phyloP scores from a whole-genome alignment of 208 protist genomes.

The Porcisia hertigi region DNA sequence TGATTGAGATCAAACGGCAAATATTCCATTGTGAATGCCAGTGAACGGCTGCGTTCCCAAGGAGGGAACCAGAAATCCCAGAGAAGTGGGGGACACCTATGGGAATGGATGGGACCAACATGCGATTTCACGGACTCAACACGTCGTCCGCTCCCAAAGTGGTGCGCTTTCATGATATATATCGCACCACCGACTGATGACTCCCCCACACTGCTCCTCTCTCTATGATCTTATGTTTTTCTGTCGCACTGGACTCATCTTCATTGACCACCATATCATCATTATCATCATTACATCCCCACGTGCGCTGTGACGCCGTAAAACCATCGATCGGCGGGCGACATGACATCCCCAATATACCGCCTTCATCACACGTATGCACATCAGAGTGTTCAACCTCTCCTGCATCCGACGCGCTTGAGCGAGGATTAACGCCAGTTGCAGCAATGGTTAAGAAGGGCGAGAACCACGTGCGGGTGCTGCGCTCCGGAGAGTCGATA shows the following conservation, averaged over 20 bases:
- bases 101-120: neutral
- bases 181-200: neutral
- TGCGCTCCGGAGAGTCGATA: slow-evolving; percentile 64
- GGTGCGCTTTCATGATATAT: neutral
- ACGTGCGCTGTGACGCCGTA: neutral
- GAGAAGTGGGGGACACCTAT: neutral
- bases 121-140: neutral
- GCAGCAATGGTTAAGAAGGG: slow-evolving; percentile 33
- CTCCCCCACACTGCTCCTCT: neutral
- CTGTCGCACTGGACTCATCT: neutral
- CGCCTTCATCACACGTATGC: neutral
- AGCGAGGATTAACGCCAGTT: neutral
- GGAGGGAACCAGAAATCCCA: neutral
- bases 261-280: neutral
- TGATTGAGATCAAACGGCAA: neutral
- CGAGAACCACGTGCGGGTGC: slow-evolving; percentile 45
- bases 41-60: neutral
- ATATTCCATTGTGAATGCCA: neutral
- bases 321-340: neutral
- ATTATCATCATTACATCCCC: neutral
- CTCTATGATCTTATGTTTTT: neutral
- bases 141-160: neutral
- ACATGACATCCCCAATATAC: neutral
- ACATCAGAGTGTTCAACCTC: neutral
- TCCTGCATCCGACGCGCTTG: neutral